Evolutionary conservation across 2,329 filamentous ascomycete genomes (phyloP), one percentile per base, ranked within the genome.

Genomic region (Phyllosticta citribraziliensis): DNA sequence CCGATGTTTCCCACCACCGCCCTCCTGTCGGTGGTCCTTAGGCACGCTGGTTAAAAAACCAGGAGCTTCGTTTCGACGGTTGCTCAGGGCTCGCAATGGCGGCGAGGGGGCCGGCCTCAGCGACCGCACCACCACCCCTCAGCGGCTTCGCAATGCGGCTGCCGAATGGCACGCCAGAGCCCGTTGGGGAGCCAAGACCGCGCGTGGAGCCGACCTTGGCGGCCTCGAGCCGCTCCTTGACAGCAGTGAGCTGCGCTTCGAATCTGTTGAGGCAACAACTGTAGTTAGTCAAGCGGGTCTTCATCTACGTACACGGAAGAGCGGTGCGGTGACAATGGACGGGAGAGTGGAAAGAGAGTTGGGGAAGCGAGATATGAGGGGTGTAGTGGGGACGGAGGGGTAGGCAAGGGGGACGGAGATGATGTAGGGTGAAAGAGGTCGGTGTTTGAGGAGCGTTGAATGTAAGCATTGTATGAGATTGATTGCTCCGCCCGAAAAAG

Each of bases 151-250:
- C 84, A 67, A 87, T 87, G 63, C 84, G 74, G 11, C 81, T 76
- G 10, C 78, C 79, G 60, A 80, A 71, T 52, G 69, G 80, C 66
- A 85, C 95, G 74, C 95, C 93, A 74, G 95, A 93, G 64, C 76
- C 60, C 8, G 84, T 80, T 55, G 85, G 83, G 58, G 88, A 89
- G n/a, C 72, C 71, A 60, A 97, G 84, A 59, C 90, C 91, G 66
- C 91, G 88, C 11, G 92, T 96, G 66, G 89, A 94, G 69, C 92
- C 91, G 56, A 87, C 85, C 78, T 97, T 99, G 73, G 92, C 94
- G 58, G 91, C 89, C 77, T 99, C 94, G 66, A 99, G 87, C 65
- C 94, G 89, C 74, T 99, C 94, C 81, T 97, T 99, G 77, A 99
- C 94, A 57, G 92, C 91, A 52, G 91, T 89, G 73, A 99, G 89